These are phyloP conservation scores for Logfia minima DNA, from an alignment of 129 eudicot species.

Conservation along the genomic window DNA sequence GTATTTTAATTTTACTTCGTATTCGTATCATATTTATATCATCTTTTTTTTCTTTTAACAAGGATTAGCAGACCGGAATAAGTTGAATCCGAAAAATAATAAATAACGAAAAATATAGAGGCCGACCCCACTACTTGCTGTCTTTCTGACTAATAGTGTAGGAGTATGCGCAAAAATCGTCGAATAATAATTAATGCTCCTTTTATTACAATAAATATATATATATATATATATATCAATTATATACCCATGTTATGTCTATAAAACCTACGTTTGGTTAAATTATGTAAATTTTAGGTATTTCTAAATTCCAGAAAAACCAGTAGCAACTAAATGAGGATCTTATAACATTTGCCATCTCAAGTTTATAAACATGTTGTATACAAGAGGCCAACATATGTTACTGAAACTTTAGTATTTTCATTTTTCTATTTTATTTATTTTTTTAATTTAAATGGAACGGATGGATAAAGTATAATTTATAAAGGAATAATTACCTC, in stretches of 20 bases:
- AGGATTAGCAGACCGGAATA: too few relatives aligned
- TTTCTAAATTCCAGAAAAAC: neutral
- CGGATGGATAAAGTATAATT: too few relatives aligned
- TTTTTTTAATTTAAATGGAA: too few relatives aligned
- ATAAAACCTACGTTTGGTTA: neutral
- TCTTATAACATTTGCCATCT: too few relatives aligned
- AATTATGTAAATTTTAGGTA: neutral
- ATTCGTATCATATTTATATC: too few relatives aligned
- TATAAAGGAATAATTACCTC: slow-evolving; percentile 10
- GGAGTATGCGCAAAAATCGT: slow-evolving; percentile 16
- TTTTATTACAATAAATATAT: neutral
- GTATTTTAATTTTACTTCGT: too few relatives aligned
- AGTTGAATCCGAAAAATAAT: too few relatives aligned
- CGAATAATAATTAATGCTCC: slow-evolving; percentile 22
- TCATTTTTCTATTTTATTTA: too few relatives aligned
- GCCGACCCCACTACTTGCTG: slow-evolving; percentile 38
- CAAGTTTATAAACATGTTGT: neutral
- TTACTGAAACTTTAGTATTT: too few relatives aligned
- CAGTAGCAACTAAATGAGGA: too few relatives aligned
- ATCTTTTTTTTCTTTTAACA: too few relatives aligned
- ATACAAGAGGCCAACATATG: neutral
- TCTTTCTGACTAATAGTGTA: slow-evolving; percentile 34
- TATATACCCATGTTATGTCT: neutral
- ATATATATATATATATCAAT: too few relatives aligned
- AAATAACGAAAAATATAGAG: neutral